A percentile compares a stretch with the other conserved stretches of the same genome.
These are phyloP conservation scores for Boletellus emodensis DNA, from an alignment of 768 basidiomycete species.

Conservation along the genomic window DNA sequence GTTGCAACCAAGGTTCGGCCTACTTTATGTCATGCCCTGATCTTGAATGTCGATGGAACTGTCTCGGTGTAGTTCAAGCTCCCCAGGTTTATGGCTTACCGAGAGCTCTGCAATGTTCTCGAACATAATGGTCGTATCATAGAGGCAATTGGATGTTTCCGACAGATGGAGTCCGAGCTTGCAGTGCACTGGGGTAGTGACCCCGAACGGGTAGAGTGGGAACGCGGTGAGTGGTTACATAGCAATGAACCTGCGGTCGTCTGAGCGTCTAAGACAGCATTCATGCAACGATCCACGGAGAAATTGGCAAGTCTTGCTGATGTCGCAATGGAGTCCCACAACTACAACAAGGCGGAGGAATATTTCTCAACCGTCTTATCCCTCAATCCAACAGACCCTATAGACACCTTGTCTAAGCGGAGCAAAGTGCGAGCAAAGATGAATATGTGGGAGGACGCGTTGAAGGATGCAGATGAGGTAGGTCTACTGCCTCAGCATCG, in stretches of 20 bases:
- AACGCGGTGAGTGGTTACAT: background rate
- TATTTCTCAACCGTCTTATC: no score
- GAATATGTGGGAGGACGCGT: background rate
- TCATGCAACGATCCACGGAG: no score
- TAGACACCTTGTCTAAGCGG: no score
- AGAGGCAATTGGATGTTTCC: background rate
- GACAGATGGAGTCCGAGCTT: background rate
- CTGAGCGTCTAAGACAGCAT: background rate
- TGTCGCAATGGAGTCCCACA: no score
- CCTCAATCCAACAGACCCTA: no score
- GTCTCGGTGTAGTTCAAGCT: background rate
- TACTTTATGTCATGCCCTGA: background rate
- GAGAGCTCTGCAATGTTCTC: constrained; percentile 5
- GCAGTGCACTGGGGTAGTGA: background rate
- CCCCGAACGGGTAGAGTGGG: background rate
- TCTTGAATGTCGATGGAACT: no score
- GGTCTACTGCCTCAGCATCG: no score
- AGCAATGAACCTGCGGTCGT: background rate
- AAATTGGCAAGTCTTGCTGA: no score
- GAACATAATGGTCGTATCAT: background rate
- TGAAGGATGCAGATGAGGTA: constrained; percentile 14
- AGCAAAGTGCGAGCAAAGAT: no score
- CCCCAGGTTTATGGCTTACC: background rate
- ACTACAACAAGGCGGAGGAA: no score
- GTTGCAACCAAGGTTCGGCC: background rate